Percentiles rank a stretch among this genome's conserved stretches.
Evolutionary conservation across 306 rosid genomes (phyloP).

Genomic region (Casuarina glauca): DNA sequence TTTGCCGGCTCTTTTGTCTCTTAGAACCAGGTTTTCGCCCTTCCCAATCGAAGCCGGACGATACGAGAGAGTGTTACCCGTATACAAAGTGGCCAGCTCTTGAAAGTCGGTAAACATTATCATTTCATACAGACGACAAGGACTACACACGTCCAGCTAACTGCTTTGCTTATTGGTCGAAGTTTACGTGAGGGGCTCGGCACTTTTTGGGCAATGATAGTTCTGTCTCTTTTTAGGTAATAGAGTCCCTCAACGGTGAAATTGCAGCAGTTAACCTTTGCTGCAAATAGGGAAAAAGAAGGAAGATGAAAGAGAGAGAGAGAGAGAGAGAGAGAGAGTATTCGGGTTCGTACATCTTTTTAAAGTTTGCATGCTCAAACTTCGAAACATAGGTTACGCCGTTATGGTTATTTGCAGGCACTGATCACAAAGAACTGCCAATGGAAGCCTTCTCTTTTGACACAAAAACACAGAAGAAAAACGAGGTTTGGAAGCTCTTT

Average conservation of each 20-base stretch:
- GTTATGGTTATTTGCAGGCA: neutral
- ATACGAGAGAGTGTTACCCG: too few species aligned
- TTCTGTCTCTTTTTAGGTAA: neutral
- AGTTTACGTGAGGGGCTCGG: neutral
- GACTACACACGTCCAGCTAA: neutral
- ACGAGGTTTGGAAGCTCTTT: neutral
- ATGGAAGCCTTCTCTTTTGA: neutral
- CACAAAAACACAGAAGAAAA: neutral
- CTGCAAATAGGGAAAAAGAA: neutral
- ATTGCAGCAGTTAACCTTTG: neutral
- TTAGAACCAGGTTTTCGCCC: too few species aligned
- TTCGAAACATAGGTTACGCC: neutral
- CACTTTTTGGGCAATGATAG: neutral
- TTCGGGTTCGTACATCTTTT: neutral
- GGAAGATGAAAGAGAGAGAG: neutral
- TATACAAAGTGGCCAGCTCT: neutral
- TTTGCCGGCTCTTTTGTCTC: too few species aligned
- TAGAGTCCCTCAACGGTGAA: neutral
- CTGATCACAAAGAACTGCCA: conserved; percentile 1
- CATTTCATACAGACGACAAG: neutral
- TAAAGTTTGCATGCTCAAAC: neutral
- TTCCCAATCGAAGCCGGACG: too few species aligned
- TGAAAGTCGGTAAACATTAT: neutral
- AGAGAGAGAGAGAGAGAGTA: neutral
- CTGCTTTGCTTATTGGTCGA: neutral